Conservation (phyloP, 2,329 filamentous ascomycete species). For the Paracoccidioides lutzii region DNA sequence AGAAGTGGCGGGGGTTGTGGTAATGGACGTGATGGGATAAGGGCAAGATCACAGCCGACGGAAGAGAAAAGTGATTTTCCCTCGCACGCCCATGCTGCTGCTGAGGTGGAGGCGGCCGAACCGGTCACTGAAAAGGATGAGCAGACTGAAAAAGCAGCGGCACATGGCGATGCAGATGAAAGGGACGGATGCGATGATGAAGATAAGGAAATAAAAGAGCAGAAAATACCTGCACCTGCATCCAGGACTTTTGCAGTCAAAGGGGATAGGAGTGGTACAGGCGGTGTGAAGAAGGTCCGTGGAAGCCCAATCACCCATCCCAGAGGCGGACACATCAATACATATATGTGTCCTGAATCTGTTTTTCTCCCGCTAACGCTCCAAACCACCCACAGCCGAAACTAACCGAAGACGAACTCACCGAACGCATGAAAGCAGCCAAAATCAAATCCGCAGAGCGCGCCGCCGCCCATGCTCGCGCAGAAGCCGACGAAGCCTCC, state of each 20-base stretch:
- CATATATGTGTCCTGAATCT: no score
- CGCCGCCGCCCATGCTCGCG: constrained; percentile 48
- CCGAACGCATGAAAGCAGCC: constrained; percentile 48
- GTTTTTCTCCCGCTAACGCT: no score
- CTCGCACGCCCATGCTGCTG: not conserved
- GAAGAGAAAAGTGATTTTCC: not conserved
- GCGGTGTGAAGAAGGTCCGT: constrained; percentile 36
- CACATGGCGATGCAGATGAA: not conserved
- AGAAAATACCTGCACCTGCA: constrained; percentile 9
- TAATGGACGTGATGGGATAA: constrained; percentile 10
- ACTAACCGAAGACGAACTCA: constrained; percentile 52
- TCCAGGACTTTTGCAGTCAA: constrained; percentile 36
- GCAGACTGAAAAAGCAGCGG: not conserved
- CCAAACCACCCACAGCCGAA: constrained; percentile 34
- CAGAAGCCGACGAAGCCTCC: constrained; percentile 54
- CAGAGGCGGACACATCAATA: no score
- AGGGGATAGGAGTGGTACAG: constrained; percentile 43
- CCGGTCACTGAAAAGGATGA: not conserved
- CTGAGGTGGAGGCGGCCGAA: not conserved
- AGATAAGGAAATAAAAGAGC: constrained; percentile 9
- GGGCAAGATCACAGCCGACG: not conserved
- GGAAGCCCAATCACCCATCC: no score
- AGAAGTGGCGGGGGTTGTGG: constrained; percentile 6
- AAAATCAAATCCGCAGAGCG: constrained; percentile 48
- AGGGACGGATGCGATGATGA: not conserved